These are phyloP conservation scores for Saccharomycopsis selenospora DNA, from an alignment of 805 yeast species.

Conservation along the genomic window DNA sequence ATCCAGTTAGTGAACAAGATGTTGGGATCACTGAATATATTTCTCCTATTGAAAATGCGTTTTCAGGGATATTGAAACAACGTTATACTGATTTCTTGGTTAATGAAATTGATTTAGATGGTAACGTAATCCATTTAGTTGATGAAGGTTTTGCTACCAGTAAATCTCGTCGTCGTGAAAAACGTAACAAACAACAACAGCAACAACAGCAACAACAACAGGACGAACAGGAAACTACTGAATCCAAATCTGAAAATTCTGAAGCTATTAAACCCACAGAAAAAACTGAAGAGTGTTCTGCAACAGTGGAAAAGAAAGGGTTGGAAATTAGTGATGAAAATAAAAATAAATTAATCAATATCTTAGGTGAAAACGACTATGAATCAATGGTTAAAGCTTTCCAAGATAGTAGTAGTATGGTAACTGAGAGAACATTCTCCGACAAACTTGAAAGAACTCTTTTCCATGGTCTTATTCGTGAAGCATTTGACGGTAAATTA, in stretches of 20 bases:
- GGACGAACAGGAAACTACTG: conserved; percentile 3
- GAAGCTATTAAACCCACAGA: conserved; percentile 25
- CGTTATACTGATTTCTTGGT: conserved; percentile 91
- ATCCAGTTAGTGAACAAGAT: conserved; percentile 27
- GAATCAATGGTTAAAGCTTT: conserved; percentile 31
- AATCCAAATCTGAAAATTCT: conserved; percentile 24
- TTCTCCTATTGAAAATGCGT: conserved; percentile 50
- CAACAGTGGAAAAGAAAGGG: conserved; percentile 13
- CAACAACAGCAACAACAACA: conserved; percentile 20
- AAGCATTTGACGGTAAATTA: conserved; percentile 62
- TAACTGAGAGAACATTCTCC: conserved; percentile 45
- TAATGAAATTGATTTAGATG: conserved; percentile 69
- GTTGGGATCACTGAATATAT: conserved; percentile 82
- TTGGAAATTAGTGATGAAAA: conserved; percentile 13
- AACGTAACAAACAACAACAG: conserved; percentile 28
- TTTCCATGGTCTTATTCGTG: conserved; percentile 70
- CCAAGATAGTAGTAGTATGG: conserved; percentile 47
- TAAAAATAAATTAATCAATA: conserved; percentile 3
- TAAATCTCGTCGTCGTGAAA: conserved; percentile 36
- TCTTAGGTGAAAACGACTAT: conserved; percentile 14
- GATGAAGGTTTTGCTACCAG: conserved; percentile 63
- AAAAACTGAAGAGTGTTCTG: conserved; percentile 21
- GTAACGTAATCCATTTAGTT: conserved; percentile 62
- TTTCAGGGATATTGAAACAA: conserved; percentile 75
- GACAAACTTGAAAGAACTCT: conserved; percentile 72